phyloP scores from a whole-genome alignment of 2,329 filamentous ascomycete genomes.

The Hypoxylon sp. region DNA sequence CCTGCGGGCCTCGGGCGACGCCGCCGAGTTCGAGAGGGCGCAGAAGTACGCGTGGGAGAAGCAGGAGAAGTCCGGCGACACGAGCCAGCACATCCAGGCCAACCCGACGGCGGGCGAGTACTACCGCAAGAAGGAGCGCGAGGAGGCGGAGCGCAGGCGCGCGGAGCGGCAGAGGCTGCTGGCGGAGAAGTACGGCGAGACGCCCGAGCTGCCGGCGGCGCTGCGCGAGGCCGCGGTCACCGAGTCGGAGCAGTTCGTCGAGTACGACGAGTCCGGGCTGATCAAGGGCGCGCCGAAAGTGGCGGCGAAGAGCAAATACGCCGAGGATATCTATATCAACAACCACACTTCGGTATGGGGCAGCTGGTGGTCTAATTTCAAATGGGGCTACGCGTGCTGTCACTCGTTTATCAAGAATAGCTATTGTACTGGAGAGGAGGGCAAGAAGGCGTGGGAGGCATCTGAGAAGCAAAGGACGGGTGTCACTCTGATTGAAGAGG shows the following conservation, averaged over 20 bases:
- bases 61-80: constrained; percentile 83
- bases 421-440: constrained; percentile 94
- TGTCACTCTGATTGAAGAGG: constrained; percentile 55
- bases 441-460: constrained; percentile 83
- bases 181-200: constrained; percentile 84
- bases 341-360: constrained; percentile 96
- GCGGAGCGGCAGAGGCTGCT: constrained; percentile 77
- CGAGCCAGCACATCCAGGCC: constrained; percentile 89
- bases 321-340: constrained; percentile 87
- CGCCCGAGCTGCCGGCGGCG: constrained; percentile 70
- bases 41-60: constrained; percentile 95
- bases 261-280: constrained; percentile 90
- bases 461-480: constrained; percentile 72
- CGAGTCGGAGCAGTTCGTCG: constrained; percentile 88
- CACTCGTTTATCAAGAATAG: constrained; percentile 95
- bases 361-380: constrained; percentile 96
- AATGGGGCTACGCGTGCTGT: constrained; percentile 97
- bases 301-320: constrained; percentile 87
- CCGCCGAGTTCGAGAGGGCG: constrained; percentile 90
- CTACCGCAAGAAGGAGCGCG: constrained; percentile 80
- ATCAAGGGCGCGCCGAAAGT: constrained; percentile 89
- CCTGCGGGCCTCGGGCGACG: constrained; percentile 88
- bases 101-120: constrained; percentile 95
- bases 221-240: constrained; percentile 76
- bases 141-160: constrained; percentile 77